Base-by-base conservation (phyloP, 371 early-diverging fungal species). In the Phascolomyces articulosus region DNA sequence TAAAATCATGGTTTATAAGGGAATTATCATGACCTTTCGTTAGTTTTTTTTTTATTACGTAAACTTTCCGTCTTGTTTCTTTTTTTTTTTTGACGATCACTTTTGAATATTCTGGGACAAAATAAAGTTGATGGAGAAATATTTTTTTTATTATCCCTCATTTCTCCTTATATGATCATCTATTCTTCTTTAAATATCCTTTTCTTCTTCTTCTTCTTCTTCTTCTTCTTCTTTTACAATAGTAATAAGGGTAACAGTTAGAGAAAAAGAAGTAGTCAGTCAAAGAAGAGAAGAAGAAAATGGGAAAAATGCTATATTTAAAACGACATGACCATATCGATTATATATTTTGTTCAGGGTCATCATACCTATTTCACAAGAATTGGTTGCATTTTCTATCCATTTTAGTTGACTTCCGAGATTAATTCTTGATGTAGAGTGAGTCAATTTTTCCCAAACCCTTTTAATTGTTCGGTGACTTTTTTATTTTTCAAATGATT, bases 371-470 rank as follows among this genome's bases (percentile, higher is more conserved):
- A 51, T 51, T 24, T 51, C 51, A 4, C 51, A 51, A 51, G 24
- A 51, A 51, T 51, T 51, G 51, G 24, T 34, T 51, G 51, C 26
- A 51, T 51, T 21, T 51, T 34, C 6, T 34, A 34, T 9, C 51
- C 51, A 51, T 51, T 51, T 51, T 24, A 10, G 51, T 51, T 20
- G 13, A 51, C 15, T 51, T 51, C 51, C 51, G 51, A n/a, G 6
- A 20, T 51, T 3, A 6, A 7, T 51, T 7, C 18, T 47, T 47
- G n/a, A n/a, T n/a, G n/a, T n/a, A n/a, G n/a, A n/a, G n/a, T n/a
- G n/a, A n/a, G n/a, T n/a, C n/a, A n/a, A n/a, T 47, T 51, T 51
- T 51, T 51, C 15, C 51, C 51, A 21, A 51, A 51, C 51, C 51
- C 11, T 10, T 51, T 11, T 34, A 9, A 34, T 34, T 34, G 0